A percentile compares a stretch with the other conserved stretches of the same genome.
Conservation (phyloP, 139 green algal species). For the Nannochloris sp. region DNA sequence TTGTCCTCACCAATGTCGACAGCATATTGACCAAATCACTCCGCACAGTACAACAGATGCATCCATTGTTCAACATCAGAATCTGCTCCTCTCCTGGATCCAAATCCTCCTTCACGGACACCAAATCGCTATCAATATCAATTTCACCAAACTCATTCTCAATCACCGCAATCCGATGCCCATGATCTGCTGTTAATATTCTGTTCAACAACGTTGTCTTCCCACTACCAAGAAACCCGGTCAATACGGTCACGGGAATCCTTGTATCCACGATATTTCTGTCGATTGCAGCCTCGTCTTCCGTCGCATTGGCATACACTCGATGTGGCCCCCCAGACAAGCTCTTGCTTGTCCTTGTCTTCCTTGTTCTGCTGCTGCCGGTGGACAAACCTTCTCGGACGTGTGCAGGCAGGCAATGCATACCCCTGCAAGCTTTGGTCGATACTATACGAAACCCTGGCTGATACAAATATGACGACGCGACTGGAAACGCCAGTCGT, state of each 20-base stretch:
- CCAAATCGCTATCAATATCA: conserved; percentile 86
- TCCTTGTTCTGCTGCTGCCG: too few relatives aligned
- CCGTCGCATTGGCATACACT: not conserved
- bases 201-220: conserved; percentile 92
- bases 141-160: conserved; percentile 95
- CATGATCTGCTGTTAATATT: conserved; percentile 76
- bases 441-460: too few relatives aligned
- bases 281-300: conserved; percentile 16
- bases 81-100: conserved; percentile 60
- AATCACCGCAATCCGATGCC: conserved; percentile 80
- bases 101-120: conserved; percentile 41
- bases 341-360: too few relatives aligned
- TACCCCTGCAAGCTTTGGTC: too few relatives aligned
- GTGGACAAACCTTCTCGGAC: too few relatives aligned
- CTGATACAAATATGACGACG: too few relatives aligned
- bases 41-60: conserved; percentile 91
- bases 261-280: conserved; percentile 24
- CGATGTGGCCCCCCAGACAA: not conserved
- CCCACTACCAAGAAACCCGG: conserved; percentile 81
- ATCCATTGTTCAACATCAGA: conserved; percentile 90
- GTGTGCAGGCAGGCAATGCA: too few relatives aligned
- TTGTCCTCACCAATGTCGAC: conserved; percentile 50
- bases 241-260: conserved; percentile 82
- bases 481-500: too few relatives aligned
- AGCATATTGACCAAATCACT: conserved; percentile 84